These are phyloP conservation scores for Astragalus glycyphyllos DNA, from an alignment of 306 rosid genomes.

Conservation along the genomic window DNA sequence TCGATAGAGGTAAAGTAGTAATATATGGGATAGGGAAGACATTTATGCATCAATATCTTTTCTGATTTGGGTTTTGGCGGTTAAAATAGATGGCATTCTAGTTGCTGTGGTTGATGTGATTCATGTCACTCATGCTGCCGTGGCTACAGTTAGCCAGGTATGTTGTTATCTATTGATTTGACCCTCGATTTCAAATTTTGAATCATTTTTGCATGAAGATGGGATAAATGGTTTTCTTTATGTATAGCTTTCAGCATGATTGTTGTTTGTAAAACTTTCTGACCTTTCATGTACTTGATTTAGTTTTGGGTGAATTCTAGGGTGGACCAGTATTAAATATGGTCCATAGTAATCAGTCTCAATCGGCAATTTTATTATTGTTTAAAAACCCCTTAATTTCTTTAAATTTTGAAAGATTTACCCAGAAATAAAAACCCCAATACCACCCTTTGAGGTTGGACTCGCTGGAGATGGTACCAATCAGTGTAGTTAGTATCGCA, in stretches of 20 bases:
- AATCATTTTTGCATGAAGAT: slow-evolving; percentile 34
- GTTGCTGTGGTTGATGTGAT: slow-evolving; percentile 91
- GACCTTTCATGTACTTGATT: slow-evolving; percentile 2
- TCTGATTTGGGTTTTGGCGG: slow-evolving; percentile 48
- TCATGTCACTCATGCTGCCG: slow-evolving; percentile 97
- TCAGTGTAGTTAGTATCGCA: too few relatives aligned
- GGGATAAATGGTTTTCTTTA: slow-evolving; percentile 22
- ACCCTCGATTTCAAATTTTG: background rate
- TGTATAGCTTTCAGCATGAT: slow-evolving; percentile 12
- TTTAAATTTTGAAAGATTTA: too few relatives aligned
- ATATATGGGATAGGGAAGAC: slow-evolving; percentile 26
- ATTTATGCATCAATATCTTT: slow-evolving; percentile 21
- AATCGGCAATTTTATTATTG: too few relatives aligned
- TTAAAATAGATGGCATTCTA: slow-evolving; percentile 73
- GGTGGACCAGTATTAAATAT: too few relatives aligned
- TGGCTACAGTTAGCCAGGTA: slow-evolving; percentile 83
- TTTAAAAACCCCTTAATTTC: too few relatives aligned
- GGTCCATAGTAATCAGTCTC: too few relatives aligned
- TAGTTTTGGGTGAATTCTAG: background rate
- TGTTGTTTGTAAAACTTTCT: slow-evolving; percentile 27
- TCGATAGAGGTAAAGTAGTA: slow-evolving; percentile 79
- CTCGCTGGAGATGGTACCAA: too few relatives aligned
- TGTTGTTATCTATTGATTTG: slow-evolving; percentile 41
- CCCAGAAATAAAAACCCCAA: too few relatives aligned
- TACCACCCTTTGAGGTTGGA: too few relatives aligned